Evolutionary conservation across 305 asterid species (phyloP).

Genomic region (Fraxinus latifolia): DNA sequence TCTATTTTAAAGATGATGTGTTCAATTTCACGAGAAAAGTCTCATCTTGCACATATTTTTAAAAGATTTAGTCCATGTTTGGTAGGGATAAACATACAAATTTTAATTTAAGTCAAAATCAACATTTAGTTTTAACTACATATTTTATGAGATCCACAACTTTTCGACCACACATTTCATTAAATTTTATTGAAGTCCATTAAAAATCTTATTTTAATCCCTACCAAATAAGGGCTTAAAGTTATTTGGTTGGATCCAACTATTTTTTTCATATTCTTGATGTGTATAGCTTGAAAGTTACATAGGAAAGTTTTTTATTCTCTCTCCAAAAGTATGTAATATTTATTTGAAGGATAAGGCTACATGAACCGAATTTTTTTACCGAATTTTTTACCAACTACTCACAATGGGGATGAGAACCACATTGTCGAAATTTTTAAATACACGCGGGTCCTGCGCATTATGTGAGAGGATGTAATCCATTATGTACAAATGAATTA

Average conservation of each 20-base stretch:
- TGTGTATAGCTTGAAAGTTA: conserved; percentile 4
- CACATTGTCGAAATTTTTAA: too few species aligned
- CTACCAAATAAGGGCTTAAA: background rate
- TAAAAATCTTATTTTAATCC: too few species aligned
- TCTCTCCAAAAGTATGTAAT: background rate
- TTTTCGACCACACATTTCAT: background rate
- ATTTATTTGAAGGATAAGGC: background rate
- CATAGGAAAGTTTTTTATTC: background rate
- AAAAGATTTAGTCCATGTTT: background rate
- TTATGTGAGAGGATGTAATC: too few species aligned
- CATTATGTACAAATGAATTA: too few species aligned
- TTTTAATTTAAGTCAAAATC: too few species aligned
- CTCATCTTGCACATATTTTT: background rate
- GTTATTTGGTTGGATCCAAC: background rate
- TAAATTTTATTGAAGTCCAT: too few species aligned
- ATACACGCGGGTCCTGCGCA: too few species aligned
- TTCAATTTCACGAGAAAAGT: background rate
- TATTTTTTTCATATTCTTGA: background rate
- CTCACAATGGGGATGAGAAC: too few species aligned
- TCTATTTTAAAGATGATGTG: background rate
- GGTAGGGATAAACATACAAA: background rate
- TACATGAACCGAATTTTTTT: too few species aligned
- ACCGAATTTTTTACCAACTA: too few species aligned
- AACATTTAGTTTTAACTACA: too few species aligned
- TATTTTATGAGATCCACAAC: background rate